Evolutionary conservation across 495 filamentous ascomycete species (phyloP).

Genomic region (Aspergillus nidulans): DNA sequence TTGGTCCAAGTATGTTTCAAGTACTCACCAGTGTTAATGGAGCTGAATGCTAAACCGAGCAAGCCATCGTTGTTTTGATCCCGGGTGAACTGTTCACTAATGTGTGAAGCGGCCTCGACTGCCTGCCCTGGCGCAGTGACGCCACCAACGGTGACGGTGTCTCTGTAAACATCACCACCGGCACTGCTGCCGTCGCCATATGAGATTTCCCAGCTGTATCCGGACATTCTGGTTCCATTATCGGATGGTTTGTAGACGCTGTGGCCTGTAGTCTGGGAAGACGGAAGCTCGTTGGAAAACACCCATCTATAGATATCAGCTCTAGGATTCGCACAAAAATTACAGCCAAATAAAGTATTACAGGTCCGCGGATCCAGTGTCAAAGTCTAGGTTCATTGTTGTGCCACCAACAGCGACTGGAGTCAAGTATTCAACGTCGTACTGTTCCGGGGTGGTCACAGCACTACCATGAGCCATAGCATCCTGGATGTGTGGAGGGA

Average conservation of each 20-base stretch:
- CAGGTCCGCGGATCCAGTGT: constrained; percentile 75
- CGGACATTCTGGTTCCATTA: constrained; percentile 46
- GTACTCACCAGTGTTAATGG: constrained; percentile 55
- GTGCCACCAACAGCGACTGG: constrained; percentile 63
- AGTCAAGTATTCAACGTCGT: constrained; percentile 63
- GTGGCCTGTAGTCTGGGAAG: constrained; percentile 52
- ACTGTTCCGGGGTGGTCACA: constrained; percentile 47
- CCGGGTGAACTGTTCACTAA: constrained; percentile 56
- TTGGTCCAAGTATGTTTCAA: not conserved
- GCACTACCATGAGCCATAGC: constrained; percentile 47
- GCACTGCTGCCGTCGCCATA: constrained; percentile 71
- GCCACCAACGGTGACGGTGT: constrained; percentile 63
- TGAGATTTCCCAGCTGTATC: constrained; percentile 58
- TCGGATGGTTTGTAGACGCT: constrained; percentile 54
- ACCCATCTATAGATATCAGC: constrained; percentile 40
- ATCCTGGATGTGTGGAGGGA: constrained; percentile 38
- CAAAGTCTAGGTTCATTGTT: constrained; percentile 63
- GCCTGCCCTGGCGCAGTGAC: constrained; percentile 61
- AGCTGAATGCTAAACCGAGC: constrained; percentile 66
- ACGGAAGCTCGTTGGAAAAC: constrained; percentile 46
- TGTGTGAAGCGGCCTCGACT: constrained; percentile 60
- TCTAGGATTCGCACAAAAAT: not conserved
- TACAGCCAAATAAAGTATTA: constrained; percentile 37
- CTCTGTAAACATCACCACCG: constrained; percentile 62
- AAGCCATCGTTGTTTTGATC: constrained; percentile 65